Evolutionary conservation across 352 stramenopile genomes (phyloP).

Genomic region (Pythium dissimile): DNA sequence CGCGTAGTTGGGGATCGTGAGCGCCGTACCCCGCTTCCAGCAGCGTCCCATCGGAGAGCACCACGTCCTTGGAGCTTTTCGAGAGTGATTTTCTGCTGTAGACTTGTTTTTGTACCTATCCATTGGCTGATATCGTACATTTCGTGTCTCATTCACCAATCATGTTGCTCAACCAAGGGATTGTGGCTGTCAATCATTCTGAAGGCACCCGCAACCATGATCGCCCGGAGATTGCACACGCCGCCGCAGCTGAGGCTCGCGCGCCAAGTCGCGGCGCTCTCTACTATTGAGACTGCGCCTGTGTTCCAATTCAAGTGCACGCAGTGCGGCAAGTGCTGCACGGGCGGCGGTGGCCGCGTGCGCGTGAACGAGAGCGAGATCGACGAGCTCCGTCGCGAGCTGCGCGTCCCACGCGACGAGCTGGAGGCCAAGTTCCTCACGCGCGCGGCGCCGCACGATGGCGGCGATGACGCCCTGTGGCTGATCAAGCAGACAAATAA

Average conservation of each 20-base stretch:
- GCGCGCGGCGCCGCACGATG: background rate
- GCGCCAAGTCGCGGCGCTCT: too few relatives aligned
- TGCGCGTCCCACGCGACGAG: conserved; percentile 26
- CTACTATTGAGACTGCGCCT: too few relatives aligned
- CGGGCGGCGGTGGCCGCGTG: conserved; percentile 56
- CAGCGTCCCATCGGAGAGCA: conserved; percentile 27
- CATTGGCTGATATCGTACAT: too few relatives aligned
- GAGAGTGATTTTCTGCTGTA: too few relatives aligned
- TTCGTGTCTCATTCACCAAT: too few relatives aligned
- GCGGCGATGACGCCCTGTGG: conserved; percentile 24
- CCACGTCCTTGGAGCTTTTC: conserved; percentile 20
- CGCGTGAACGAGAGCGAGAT: conserved; percentile 64
- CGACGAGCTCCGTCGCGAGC: conserved; percentile 34
- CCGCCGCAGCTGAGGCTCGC: too few relatives aligned
- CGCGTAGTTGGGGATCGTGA: conserved; percentile 34
- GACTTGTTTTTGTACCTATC: too few relatives aligned
- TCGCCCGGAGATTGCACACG: too few relatives aligned
- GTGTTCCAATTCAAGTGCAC: conserved; percentile 67
- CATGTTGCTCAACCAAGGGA: too few relatives aligned
- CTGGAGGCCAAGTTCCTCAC: conserved; percentile 39
- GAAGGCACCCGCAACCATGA: too few relatives aligned
- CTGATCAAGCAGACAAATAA: conserved; percentile 45
- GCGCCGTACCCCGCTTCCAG: conserved; percentile 33
- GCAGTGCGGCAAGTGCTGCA: conserved; percentile 77
- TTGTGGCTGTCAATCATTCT: too few relatives aligned